A percentile compares a stretch with the other conserved stretches of the same genome.
Conservation (phyloP, 2,329 filamentous ascomycete genomes). For the Aspergillus brasiliensis region DNA sequence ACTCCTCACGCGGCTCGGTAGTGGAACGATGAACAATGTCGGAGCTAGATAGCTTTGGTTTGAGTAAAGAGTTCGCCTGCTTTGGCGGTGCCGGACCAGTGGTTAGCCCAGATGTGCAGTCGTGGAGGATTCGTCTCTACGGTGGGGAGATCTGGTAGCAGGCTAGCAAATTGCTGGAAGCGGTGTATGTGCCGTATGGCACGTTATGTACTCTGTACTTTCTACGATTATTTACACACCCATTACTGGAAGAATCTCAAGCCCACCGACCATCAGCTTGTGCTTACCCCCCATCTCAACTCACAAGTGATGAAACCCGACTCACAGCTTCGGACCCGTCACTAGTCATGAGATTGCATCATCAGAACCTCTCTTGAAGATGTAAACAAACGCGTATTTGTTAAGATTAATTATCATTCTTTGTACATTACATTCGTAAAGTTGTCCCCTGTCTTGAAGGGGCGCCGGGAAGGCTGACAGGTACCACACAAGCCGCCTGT, state of each 20-base stretch:
- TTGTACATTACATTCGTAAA: conserved; percentile 40
- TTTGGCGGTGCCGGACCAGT: background rate
- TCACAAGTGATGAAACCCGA: too few species aligned
- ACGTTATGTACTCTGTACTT: background rate
- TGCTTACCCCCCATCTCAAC: background rate
- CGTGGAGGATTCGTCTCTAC: background rate
- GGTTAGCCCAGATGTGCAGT: background rate
- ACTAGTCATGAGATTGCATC: conserved; percentile 21
- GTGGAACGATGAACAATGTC: background rate
- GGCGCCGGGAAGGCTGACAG: conserved; percentile 1
- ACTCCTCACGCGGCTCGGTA: background rate
- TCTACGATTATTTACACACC: background rate
- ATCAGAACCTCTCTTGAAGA: conserved; percentile 25
- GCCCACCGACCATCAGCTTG: background rate
- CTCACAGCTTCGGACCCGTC: conserved; percentile 34
- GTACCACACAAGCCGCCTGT: background rate
- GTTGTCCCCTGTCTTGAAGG: background rate
- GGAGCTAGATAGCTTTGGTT: background rate
- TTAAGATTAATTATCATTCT: conserved; percentile 29
- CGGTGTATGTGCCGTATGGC: background rate
- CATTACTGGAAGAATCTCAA: background rate
- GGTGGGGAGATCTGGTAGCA: background rate
- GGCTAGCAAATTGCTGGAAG: background rate
- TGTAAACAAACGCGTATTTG: conserved; percentile 18
- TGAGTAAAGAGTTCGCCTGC: background rate